Evolutionary conservation across 768 basidiomycete genomes (phyloP), one percentile per base, ranked within the genome.

Genomic region (Leccinum pellstonianum): DNA sequence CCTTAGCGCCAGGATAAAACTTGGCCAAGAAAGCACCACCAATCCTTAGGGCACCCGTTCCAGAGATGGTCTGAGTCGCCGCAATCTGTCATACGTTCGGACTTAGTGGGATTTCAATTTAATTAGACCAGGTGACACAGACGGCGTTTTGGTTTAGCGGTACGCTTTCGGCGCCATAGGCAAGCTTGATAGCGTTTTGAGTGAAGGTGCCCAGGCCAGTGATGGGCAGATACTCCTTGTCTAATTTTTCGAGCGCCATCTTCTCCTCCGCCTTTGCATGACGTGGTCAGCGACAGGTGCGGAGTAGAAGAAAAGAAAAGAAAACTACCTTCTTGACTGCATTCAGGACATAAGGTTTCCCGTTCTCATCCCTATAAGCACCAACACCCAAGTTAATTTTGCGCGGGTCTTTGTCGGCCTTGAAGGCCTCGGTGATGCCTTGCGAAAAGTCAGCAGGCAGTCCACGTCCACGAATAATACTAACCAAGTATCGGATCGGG

Each of bases 301-400:
- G 19, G 17, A 43, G 48, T 29, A 52, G n/a, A 4, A 33, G 25
- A 31, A 10, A 52, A 31, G 46, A 52, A 66, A 55, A 43, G 8
- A 43, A 46, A 46, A 5, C 5, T 51, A 89, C 94, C 84, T 93
- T 93, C 75, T 90, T 86, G 38, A 99, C 97, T 47, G 87, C 86
- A 50, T 83, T 87, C 58, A 99, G 80, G 57, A 99, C 87, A 73
- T 95, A 98, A 5, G 96, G 96, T 77, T 97, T 98, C 57, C 97
- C 97, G 56, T 88, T 81, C 64, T 86, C 92, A 67, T 99, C 95
- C 61, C 97, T 85, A 81, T 95, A 98, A 49, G 93, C 92, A 68
- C 97, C 97, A 64, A 98, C 97, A 70, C 97, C 97, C 59, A 99
- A 82, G 78, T 98, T 99, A 71, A 99, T 96, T 76, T 98, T 98